phyloP scores from a whole-genome alignment of 2,329 filamentous ascomycete genomes.

The Diaporthe sp. region DNA sequence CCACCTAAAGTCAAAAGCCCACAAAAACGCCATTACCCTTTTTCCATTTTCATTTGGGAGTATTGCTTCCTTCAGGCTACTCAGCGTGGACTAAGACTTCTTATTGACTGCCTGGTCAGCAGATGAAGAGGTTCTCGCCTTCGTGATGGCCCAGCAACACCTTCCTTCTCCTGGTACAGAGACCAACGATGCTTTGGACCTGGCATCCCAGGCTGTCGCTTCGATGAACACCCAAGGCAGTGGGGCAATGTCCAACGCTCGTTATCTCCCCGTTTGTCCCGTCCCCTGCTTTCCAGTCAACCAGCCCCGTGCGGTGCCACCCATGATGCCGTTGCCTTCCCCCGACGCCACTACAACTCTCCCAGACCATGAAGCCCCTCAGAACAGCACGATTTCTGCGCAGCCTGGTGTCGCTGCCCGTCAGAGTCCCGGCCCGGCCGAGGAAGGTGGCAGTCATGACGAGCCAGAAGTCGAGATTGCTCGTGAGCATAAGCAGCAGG shows the following conservation, averaged over 20 bases:
- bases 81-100: background rate
- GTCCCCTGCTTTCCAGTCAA: accelerated
- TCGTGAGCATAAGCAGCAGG: background rate
- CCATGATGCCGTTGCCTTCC: background rate
- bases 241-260: background rate
- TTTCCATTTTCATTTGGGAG: background rate
- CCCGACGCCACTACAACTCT: background rate
- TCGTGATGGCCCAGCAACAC: background rate
- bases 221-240: background rate
- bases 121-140: background rate
- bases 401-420: too few species aligned
- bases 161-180: background rate
- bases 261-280: too few species aligned
- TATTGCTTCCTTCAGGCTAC: background rate
- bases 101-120: background rate
- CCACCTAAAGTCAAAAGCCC: background rate
- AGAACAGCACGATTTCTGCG: background rate
- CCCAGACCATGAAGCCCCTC: background rate
- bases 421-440: too few species aligned
- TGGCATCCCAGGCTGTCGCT: background rate
- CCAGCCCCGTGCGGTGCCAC: background rate
- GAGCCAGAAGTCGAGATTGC: background rate
- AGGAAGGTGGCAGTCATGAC: background rate
- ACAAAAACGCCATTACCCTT: background rate
- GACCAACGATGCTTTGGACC: background rate